Percentiles rank a stretch among this genome's conserved stretches.
These are phyloP conservation scores for Chrysoporthe cubensis DNA, from an alignment of 2,329 filamentous ascomycete species.

Conservation along the genomic window DNA sequence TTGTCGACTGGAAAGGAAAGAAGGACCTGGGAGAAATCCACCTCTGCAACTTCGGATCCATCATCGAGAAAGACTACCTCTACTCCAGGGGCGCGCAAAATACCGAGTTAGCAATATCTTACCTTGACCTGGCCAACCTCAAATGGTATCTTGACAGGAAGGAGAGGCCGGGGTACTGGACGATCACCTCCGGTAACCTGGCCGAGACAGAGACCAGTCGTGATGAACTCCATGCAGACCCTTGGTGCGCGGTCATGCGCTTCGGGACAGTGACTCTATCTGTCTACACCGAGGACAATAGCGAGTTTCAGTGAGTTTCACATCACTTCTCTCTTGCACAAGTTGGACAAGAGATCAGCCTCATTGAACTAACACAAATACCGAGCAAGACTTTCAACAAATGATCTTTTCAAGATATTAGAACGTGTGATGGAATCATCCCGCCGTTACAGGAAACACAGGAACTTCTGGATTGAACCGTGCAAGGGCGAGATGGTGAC, in stretches of 20 bases:
- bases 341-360: not conserved
- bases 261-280: not conserved
- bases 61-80: not conserved
- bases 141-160: not conserved
- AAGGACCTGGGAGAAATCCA: not conserved
- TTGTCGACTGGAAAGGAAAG: not conserved
- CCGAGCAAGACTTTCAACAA: constrained; percentile 3
- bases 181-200: not conserved
- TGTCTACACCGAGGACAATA: not conserved
- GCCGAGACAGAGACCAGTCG: not conserved
- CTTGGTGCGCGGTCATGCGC: not conserved
- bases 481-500: not conserved
- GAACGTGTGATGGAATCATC: not conserved
- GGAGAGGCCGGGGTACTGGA: not conserved
- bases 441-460: not conserved
- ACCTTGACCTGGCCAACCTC: constrained; percentile 9
- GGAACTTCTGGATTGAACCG: not conserved
- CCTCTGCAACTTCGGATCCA: not conserved
- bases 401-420: not conserved
- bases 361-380: not conserved
- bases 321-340: not conserved
- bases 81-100: not conserved
- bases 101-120: not conserved
- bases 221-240: not conserved
- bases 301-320: not conserved